These are phyloP conservation scores for Ustilago loliicola DNA, from an alignment of 1,284 basidiomycete genomes.

Conservation along the genomic window DNA sequence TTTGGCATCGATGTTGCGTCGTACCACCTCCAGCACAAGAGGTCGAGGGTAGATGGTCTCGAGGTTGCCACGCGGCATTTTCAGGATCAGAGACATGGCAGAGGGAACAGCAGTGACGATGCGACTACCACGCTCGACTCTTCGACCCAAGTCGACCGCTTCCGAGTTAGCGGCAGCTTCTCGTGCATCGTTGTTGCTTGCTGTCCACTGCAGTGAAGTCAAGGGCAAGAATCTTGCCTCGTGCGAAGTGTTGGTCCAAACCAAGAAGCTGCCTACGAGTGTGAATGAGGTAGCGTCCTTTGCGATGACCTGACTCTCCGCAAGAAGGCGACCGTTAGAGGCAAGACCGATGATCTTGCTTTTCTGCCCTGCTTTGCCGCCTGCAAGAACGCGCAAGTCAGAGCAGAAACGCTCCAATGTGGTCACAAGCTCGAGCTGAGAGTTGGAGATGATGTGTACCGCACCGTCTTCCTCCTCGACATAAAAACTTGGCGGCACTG, in stretches of 20 bases:
- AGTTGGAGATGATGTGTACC: constrained; percentile 14
- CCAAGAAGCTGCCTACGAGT: constrained; percentile 83
- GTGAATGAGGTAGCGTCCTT: constrained; percentile 83
- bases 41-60: constrained; percentile 95
- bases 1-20: constrained; percentile 53
- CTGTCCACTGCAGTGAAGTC: constrained; percentile 56
- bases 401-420: constrained; percentile 48
- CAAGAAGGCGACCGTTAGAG: constrained; percentile 77
- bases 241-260: constrained; percentile 88
- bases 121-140: constrained; percentile 66
- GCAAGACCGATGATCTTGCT: constrained; percentile 76
- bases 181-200: constrained; percentile 7
- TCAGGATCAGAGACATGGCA: constrained; percentile 83
- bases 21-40: constrained; percentile 79
- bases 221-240: constrained; percentile 83
- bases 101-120: constrained; percentile 66
- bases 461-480: constrained; percentile 40
- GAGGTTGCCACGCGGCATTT: constrained; percentile 97
- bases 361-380: constrained; percentile 10
- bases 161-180: constrained; percentile 21
- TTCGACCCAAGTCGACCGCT: constrained; percentile 54
- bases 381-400: constrained; percentile 28
- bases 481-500: constrained; percentile 28
- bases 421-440: constrained; percentile 22
- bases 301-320: constrained; percentile 73